phyloP scores from a whole-genome alignment of 805 yeast species.

The Lachancea kluyveri region DNA sequence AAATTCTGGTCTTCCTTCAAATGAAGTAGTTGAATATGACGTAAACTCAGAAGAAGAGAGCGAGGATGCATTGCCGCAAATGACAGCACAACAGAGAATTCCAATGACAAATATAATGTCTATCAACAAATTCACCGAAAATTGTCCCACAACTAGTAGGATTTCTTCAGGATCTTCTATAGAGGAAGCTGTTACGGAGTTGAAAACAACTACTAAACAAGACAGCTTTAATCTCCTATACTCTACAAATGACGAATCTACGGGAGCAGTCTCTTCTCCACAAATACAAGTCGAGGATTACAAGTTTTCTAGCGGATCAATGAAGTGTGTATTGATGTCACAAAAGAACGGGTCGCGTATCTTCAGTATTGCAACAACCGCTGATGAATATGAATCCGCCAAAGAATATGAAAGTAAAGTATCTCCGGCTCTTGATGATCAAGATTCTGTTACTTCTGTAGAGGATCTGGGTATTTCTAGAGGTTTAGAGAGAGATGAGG shows the following conservation, averaged over 20 bases:
- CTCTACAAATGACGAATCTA: slow-evolving; percentile 1
- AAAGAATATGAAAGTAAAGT: slow-evolving; percentile 10
- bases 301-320: slow-evolving; percentile 4
- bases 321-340: slow-evolving; percentile 1
- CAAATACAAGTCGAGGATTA: slow-evolving; percentile 2
- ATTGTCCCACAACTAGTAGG: slow-evolving; percentile 12
- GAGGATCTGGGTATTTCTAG: slow-evolving; percentile 16
- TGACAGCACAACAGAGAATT: slow-evolving; percentile 17
- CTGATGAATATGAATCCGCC: slow-evolving; percentile 22
- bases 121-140: slow-evolving; percentile 18
- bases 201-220: slow-evolving; percentile 14
- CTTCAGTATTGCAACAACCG: slow-evolving; percentile 22
- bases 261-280: too few species aligned
- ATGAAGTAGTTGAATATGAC: slow-evolving; percentile 10
- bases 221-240: slow-evolving; percentile 15
- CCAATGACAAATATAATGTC: slow-evolving; percentile 22
- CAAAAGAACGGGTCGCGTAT: slow-evolving; percentile 16
- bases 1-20: slow-evolving; percentile 4
- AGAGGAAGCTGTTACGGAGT: slow-evolving; percentile 17
- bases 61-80: slow-evolving; percentile 5
- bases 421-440: slow-evolving; percentile 3
- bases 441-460: slow-evolving; percentile 7
- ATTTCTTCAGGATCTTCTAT: slow-evolving; percentile 24
- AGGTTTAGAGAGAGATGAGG: slow-evolving; percentile 9
- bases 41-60: slow-evolving; percentile 7